These are phyloP conservation scores for Coprinellus aureogranulatus DNA, from an alignment of 768 basidiomycete genomes.

Conservation along the genomic window DNA sequence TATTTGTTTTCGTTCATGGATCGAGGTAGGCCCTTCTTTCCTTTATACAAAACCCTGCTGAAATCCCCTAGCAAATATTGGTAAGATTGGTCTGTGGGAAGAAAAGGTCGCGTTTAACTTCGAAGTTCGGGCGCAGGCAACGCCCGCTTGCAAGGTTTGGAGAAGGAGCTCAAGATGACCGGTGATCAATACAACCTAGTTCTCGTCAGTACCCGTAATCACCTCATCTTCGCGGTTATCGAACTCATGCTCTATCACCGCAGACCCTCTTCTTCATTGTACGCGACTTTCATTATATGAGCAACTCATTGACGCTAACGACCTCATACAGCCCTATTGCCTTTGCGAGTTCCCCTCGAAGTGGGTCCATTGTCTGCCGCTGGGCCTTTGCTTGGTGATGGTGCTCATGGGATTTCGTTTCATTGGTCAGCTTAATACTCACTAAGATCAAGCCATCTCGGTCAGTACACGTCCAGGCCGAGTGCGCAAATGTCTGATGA, in stretches of 20 bases:
- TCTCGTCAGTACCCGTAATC: slow-evolving; percentile 37
- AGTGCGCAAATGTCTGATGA: neutral
- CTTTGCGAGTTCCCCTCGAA: slow-evolving; percentile 71
- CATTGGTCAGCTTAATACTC: slow-evolving; percentile 43
- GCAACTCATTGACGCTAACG: neutral
- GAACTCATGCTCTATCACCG: neutral
- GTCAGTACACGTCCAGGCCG: slow-evolving; percentile 24
- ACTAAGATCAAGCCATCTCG: slow-evolving; percentile 65
- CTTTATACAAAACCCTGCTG: too few relatives aligned
- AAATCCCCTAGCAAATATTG: slow-evolving; percentile 49
- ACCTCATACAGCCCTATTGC: slow-evolving; percentile 50
- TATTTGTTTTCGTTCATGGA: slow-evolving; percentile 67
- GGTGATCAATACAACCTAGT: slow-evolving; percentile 67
- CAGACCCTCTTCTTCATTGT: slow-evolving; percentile 75
- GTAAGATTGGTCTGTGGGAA: slow-evolving; percentile 24
- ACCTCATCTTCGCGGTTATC: neutral
- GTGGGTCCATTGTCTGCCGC: slow-evolving; percentile 33
- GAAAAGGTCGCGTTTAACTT: neutral
- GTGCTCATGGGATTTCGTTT: too few relatives aligned
- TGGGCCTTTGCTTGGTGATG: neutral
- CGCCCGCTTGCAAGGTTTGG: slow-evolving; percentile 63
- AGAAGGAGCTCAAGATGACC: slow-evolving; percentile 51
- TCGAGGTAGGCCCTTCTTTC: slow-evolving; percentile 39
- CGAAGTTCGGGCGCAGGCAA: too few relatives aligned
- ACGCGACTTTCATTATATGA: slow-evolving; percentile 17